Evolutionary conservation across 495 filamentous ascomycete genomes (phyloP).

Genomic region (Staphylotrichum longicolle): DNA sequence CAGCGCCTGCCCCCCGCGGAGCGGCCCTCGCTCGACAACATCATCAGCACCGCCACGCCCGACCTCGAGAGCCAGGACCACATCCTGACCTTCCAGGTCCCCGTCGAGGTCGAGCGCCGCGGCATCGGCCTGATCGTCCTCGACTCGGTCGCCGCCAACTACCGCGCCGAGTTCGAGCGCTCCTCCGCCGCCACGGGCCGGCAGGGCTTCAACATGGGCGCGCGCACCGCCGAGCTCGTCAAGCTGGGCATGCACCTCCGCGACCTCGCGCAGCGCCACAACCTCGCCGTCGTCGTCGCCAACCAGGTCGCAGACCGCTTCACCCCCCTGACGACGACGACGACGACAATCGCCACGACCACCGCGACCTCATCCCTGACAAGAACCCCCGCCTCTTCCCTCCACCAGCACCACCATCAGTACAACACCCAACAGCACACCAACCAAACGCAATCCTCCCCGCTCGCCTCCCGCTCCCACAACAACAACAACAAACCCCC

Average conservation of each 20-base stretch:
- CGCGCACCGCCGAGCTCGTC: slow-evolving; percentile 65
- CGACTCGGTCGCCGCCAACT: slow-evolving; percentile 92
- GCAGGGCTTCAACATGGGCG: slow-evolving; percentile 53
- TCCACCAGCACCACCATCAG: slow-evolving; percentile 18
- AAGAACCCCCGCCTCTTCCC: slow-evolving; percentile 19
- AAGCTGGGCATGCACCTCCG: slow-evolving; percentile 74
- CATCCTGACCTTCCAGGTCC: slow-evolving; percentile 87
- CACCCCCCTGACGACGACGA: neutral
- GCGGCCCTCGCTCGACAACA: slow-evolving; percentile 63
- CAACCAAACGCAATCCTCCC: slow-evolving; percentile 35
- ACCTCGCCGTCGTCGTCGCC: slow-evolving; percentile 82
- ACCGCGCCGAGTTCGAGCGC: slow-evolving; percentile 79
- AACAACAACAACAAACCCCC: neutral
- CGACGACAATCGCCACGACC: too few species aligned
- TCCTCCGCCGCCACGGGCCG: slow-evolving; percentile 15
- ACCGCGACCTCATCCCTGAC: neutral
- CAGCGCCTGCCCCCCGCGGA: slow-evolving; percentile 42
- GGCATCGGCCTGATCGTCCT: slow-evolving; percentile 77
- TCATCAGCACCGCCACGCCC: slow-evolving; percentile 78
- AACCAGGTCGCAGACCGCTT: slow-evolving; percentile 98
- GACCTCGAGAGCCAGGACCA: slow-evolving; percentile 96
- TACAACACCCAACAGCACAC: neutral
- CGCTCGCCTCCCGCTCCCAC: slow-evolving; percentile 39
- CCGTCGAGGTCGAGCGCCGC: slow-evolving; percentile 72
- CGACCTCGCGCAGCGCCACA: slow-evolving; percentile 65